Conservation (phyloP, 2,329 filamentous ascomycete species). For the Xylariaceae sp. region DNA sequence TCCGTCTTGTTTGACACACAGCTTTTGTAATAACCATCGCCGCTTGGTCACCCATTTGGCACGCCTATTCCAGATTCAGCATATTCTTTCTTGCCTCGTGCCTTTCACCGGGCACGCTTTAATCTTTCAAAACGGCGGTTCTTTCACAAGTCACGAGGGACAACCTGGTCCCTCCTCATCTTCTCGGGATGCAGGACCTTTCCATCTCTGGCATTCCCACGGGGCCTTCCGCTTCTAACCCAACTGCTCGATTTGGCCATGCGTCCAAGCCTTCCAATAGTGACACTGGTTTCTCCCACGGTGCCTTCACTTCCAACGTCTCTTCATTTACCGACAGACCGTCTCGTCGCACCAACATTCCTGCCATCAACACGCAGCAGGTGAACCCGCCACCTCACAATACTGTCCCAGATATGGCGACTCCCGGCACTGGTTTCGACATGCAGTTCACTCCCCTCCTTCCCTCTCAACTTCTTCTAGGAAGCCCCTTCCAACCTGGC, state of each 20-base stretch:
- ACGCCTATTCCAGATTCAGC: slow-evolving; percentile 23
- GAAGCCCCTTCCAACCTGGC: slow-evolving; percentile 94
- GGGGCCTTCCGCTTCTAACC: slow-evolving; percentile 48
- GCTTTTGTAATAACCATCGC: slow-evolving; percentile 30
- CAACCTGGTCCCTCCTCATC: slow-evolving; percentile 80
- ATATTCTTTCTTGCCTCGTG: slow-evolving; percentile 33
- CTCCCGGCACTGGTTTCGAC: slow-evolving; percentile 84
- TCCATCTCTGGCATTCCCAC: slow-evolving; percentile 59
- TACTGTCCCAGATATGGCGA: slow-evolving; percentile 70
- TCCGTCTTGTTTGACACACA: slow-evolving; percentile 24
- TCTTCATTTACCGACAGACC: slow-evolving; percentile 83
- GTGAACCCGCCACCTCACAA: slow-evolving; percentile 49
- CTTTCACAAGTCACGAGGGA: slow-evolving; percentile 75
- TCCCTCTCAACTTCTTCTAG: slow-evolving; percentile 88
- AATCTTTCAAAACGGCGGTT: slow-evolving; percentile 74
- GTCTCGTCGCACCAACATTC: slow-evolving; percentile 78
- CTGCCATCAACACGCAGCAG: slow-evolving; percentile 83
- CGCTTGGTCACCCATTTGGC: slow-evolving; percentile 26
- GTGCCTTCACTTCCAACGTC: slow-evolving; percentile 84
- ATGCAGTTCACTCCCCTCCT: slow-evolving; percentile 98
- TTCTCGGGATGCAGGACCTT: slow-evolving; percentile 89
- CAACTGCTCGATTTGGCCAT: slow-evolving; percentile 62
- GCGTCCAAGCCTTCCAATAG: slow-evolving; percentile 78
- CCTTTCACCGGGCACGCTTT: slow-evolving; percentile 49
- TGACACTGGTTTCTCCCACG: slow-evolving; percentile 88